A percentile compares a stretch with the other conserved stretches of the same genome.
phyloP scores from a whole-genome alignment of 768 basidiomycete genomes.

The Suillus variegatus region DNA sequence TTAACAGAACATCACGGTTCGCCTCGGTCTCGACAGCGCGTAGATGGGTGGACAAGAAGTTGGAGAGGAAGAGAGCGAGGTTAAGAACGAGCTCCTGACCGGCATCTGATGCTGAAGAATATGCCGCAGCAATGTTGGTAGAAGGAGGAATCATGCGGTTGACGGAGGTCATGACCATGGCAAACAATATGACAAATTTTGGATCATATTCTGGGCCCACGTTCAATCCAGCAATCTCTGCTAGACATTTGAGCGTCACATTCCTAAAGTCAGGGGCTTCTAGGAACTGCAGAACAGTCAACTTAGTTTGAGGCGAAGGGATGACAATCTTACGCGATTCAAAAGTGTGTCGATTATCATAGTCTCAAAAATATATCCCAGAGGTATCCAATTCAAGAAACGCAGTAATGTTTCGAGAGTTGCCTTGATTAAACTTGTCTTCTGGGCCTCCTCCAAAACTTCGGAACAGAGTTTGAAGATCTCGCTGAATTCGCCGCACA shows the following conservation, averaged over 20 bases:
- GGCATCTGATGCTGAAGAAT: conserved; percentile 83
- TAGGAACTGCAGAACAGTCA: conserved; percentile 66
- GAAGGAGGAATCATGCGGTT: conserved; percentile 97
- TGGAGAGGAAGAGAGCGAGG: conserved; percentile 94
- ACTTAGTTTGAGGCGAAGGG: conserved; percentile 14
- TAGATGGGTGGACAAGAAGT: conserved; percentile 93
- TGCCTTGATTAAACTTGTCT: conserved; percentile 89
- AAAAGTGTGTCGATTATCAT: conserved; percentile 93
- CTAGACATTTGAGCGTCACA: conserved; percentile 93
- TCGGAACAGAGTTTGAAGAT: conserved; percentile 98
- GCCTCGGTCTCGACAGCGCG: conserved; percentile 90
- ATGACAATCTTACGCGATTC: conserved; percentile 66
- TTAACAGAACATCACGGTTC: conserved; percentile 90
- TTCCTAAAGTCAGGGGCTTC: conserved; percentile 98
- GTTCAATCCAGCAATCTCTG: conserved; percentile 92
- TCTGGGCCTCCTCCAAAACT: conserved; percentile 96
- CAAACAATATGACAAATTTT: conserved; percentile 97
- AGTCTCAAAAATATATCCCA: conserved; percentile 99
- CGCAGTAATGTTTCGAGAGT: conserved; percentile 93
- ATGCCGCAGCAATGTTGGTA: conserved; percentile 93
- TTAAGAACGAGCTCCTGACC: conserved; percentile 98
- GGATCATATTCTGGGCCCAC: conserved; percentile 97
- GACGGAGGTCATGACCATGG: conserved; percentile 96
- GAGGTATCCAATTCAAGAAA: conserved; percentile 98
- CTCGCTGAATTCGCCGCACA: conserved; percentile 96